These are phyloP conservation scores for Plasmodium inui DNA, from an alignment of 169 alveolate genomes.

Conservation along the genomic window DNA sequence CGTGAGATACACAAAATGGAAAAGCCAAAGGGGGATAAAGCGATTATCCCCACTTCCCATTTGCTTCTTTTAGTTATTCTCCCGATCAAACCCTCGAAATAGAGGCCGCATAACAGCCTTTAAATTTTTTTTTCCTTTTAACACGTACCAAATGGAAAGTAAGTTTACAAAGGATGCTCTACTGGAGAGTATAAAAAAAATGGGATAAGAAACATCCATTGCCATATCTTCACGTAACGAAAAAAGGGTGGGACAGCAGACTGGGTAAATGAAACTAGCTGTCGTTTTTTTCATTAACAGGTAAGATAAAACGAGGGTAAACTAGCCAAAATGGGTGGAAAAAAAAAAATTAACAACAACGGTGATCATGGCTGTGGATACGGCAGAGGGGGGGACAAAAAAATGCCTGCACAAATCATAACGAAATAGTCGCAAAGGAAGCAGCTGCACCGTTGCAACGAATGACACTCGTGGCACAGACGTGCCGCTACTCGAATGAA, in stretches of 20 bases:
- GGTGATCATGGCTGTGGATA: neutral
- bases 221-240: neutral
- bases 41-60: neutral
- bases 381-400: neutral
- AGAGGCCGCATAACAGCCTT: neutral
- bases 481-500: neutral
- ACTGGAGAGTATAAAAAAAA: neutral
- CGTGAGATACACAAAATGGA: neutral
- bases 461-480: neutral
- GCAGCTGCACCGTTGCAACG: neutral
- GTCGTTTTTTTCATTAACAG: neutral
- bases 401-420: neutral
- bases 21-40: neutral
- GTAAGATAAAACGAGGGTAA: neutral
- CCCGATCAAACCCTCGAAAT: neutral
- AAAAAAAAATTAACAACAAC: neutral
- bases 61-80: neutral
- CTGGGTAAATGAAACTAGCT: neutral
- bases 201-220: neutral
- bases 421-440: neutral
- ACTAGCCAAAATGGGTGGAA: constrained; percentile 2
- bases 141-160: neutral
- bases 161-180: neutral
- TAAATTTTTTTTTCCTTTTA: neutral
- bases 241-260: neutral